Evolutionary conservation across 257 asterid species (phyloP).

Genomic region (Anisodus tanguticus): DNA sequence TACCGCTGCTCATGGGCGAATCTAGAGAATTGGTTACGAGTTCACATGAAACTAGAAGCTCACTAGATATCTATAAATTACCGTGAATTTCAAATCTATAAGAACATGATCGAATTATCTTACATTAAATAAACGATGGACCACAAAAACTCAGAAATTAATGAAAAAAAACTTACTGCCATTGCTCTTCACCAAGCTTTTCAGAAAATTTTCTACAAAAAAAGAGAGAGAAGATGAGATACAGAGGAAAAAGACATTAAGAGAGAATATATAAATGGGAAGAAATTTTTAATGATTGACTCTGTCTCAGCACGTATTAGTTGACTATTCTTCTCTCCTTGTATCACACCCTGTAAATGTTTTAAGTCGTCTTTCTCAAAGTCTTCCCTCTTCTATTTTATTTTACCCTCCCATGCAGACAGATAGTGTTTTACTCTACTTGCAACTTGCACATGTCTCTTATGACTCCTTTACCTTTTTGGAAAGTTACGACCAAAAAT

Average conservation of each 20-base stretch:
- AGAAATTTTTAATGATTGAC: constrained; percentile 1
- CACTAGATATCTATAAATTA: neutral
- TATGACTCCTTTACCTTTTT: no score
- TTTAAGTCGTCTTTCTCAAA: neutral
- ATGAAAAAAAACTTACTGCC: neutral
- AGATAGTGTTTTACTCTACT: no score
- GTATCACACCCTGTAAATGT: neutral
- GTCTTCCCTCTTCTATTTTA: neutral
- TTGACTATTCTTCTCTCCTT: neutral
- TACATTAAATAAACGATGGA: no score
- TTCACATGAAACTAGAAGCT: neutral
- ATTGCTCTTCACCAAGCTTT: neutral
- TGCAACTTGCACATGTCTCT: no score
- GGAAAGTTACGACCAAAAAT: no score
- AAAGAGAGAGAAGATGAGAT: neutral
- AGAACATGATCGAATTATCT: no score
- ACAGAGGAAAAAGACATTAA: neutral
- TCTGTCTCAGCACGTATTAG: constrained; percentile 15
- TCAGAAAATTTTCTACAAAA: neutral
- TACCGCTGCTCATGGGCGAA: neutral
- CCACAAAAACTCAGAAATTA: no score
- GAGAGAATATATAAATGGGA: neutral
- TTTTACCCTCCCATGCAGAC: no score
- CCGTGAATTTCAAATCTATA: neutral
- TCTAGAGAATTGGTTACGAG: neutral